Base-by-base conservation (phyloP, 1,284 basidiomycete genomes). In the Moesziomyces antarcticus region DNA sequence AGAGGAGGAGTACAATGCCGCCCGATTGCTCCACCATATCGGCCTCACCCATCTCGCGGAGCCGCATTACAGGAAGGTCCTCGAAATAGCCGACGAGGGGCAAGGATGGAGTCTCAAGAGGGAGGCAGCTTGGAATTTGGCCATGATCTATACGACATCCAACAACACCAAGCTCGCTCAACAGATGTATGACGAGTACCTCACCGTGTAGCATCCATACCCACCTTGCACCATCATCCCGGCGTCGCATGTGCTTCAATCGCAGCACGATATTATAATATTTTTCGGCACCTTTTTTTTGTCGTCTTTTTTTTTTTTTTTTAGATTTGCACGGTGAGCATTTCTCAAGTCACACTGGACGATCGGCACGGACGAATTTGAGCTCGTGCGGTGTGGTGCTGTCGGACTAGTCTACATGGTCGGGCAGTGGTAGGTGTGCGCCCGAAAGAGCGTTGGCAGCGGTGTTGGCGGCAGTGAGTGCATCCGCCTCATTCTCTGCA, bases 1-100 rank as follows among this genome's bases (percentile, higher is more conserved):
- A n/a, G 89, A 89, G 50, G 90, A 94, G 2, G 93, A 97, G 73
- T 98, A 90, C 85, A 98, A 98, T 82, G 92, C 93, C 81, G 96
- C 91, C 0, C 87, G 96, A 45, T 89, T 90, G 0, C 97, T 97
- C 82, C 95, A 99, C 81, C 91, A 94, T 59, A 86, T 98, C 16
- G 78, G 80, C 0, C 56, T 83, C 13, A 35, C 73, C 40, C 75
- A 78, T 56, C 52, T 80, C 35, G 81, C 81, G 1, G 79, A 77
- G 16, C 58, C 56, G n/a, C 76, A 75, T 44, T 83, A 83, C 44
- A 51, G 59, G 41, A 43, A 43, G 18, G 79, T 80, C 1, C 62
- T 83, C 25, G 59, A 54, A 21, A 3, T 13, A 46, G 22, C 16
- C 21, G 3, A n/a, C n/a, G 50, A 40, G 7, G 18, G 40, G 42